Percentiles rank a stretch among this genome's conserved stretches.
phyloP scores from a whole-genome alignment of 179 eudicot species.

The Nepenthes alata region DNA sequence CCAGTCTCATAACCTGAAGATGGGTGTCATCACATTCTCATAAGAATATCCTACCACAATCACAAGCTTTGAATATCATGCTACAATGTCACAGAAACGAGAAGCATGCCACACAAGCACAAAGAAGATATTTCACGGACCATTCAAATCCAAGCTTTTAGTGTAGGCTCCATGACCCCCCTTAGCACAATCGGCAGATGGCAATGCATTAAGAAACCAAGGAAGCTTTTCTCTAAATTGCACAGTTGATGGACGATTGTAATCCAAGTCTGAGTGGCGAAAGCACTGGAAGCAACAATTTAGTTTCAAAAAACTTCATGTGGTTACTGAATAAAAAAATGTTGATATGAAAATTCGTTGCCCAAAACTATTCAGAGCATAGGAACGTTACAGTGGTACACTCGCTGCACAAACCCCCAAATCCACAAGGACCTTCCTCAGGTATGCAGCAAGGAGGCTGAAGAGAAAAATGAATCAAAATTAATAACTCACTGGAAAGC shows the following conservation, averaged over 20 bases:
- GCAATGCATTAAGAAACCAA: constrained; percentile 83
- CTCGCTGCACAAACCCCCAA: constrained; percentile 60
- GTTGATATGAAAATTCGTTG: background rate
- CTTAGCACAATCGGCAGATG: constrained; percentile 92
- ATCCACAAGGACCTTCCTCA: constrained; percentile 47
- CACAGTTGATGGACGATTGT: constrained; percentile 71
- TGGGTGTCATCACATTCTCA: background rate
- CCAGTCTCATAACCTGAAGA: constrained; percentile 64
- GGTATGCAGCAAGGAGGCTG: constrained; percentile 96
- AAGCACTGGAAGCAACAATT: constrained; percentile 58
- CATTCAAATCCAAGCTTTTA: constrained; percentile 59
- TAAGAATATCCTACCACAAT: constrained; percentile 3
- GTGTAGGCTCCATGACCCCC: constrained; percentile 98
- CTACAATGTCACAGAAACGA: background rate
- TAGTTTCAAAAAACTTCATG: constrained; percentile 10
- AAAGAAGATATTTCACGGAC: constrained; percentile 20
- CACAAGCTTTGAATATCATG: background rate
- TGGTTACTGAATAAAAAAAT: background rate
- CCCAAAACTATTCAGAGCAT: background rate
- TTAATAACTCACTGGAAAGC: background rate
- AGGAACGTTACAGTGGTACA: constrained; percentile 81
- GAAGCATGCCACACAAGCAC: background rate
- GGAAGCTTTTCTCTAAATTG: constrained; percentile 90
- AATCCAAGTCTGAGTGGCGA: constrained; percentile 67
- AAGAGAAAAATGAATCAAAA: constrained; percentile 11